Conservation (phyloP, 2,329 filamentous ascomycete genomes). For the Cladosporium austrohemisphaericum region DNA sequence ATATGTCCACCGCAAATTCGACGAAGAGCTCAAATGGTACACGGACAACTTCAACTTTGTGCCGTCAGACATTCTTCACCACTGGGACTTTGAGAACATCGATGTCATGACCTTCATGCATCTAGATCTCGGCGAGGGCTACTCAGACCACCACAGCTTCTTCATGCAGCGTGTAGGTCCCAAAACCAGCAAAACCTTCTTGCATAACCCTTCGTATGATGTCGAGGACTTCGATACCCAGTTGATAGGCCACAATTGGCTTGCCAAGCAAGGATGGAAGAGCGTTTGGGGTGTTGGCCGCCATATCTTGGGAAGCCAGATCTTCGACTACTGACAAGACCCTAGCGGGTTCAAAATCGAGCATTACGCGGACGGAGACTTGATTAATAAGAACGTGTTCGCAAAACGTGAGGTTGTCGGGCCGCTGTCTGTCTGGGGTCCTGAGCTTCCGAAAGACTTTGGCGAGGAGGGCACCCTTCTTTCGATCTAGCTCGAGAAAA, state of each 20-base stretch:
- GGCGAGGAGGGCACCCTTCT: not conserved
- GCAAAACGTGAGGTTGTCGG: constrained; percentile 12
- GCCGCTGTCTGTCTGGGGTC: constrained; percentile 15
- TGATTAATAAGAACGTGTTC: constrained; percentile 55
- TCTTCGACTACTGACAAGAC: constrained; percentile 65
- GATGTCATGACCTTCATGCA: constrained; percentile 43
- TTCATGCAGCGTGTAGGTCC: constrained; percentile 31
- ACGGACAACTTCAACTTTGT: constrained; percentile 42
- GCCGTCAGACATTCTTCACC: constrained; percentile 34
- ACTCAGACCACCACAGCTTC: constrained; percentile 44
- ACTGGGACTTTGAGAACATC: constrained; percentile 20
- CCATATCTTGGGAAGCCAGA: constrained; percentile 62
- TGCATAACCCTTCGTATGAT: constrained; percentile 67
- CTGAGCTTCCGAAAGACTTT: not conserved
- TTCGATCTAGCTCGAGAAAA: too few relatives aligned
- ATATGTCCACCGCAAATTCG: constrained; percentile 33
- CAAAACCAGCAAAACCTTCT: constrained; percentile 12
- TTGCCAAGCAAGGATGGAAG: constrained; percentile 58
- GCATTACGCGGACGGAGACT: constrained; percentile 64
- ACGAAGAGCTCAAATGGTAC: constrained; percentile 37
- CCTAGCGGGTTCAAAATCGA: constrained; percentile 50
- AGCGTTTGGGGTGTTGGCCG: constrained; percentile 67
- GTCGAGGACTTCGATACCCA: constrained; percentile 68
- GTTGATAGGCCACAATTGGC: constrained; percentile 64
- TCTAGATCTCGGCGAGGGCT: constrained; percentile 40